Conservation (phyloP, 306 rosid genomes). For the Trifolium repens region DNA sequence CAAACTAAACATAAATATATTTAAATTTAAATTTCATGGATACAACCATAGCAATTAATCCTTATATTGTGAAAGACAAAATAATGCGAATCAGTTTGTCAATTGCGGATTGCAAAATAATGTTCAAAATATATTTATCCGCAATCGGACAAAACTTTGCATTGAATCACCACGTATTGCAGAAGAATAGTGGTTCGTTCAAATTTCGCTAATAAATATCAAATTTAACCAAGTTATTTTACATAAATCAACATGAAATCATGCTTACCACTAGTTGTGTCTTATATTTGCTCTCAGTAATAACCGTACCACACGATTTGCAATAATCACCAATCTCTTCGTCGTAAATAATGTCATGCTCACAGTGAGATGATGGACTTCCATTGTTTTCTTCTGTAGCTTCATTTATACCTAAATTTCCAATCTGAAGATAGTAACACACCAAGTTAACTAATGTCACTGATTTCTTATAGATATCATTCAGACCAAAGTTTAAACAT, state of each 20-base stretch:
- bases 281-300: conserved; percentile 25
- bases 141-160: no score
- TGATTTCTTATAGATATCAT: not conserved
- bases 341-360: conserved; percentile 20
- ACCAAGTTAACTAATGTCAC: not conserved
- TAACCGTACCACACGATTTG: conserved; percentile 28
- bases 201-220: not conserved
- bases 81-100: not conserved
- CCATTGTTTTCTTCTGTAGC: not conserved
- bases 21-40: no score
- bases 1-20: not conserved
- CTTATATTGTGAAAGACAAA: not conserved
- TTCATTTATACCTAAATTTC: not conserved
- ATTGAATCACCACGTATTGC: not conserved
- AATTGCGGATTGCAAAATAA: not conserved
- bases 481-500: not conserved
- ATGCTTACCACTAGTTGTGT: conserved; percentile 43
- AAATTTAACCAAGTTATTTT: not conserved
- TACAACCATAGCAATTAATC: no score
- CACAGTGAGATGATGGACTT: conserved; percentile 15
- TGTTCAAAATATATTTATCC: not conserved
- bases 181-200: not conserved
- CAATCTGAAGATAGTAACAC: conserved; percentile 39
- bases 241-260: not conserved
- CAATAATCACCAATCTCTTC: conserved; percentile 46